Percentiles rank a stretch among this genome's conserved stretches.
Evolutionary conservation across 1,284 basidiomycete species (phyloP).

Genomic region (Trametes polyzona): DNA sequence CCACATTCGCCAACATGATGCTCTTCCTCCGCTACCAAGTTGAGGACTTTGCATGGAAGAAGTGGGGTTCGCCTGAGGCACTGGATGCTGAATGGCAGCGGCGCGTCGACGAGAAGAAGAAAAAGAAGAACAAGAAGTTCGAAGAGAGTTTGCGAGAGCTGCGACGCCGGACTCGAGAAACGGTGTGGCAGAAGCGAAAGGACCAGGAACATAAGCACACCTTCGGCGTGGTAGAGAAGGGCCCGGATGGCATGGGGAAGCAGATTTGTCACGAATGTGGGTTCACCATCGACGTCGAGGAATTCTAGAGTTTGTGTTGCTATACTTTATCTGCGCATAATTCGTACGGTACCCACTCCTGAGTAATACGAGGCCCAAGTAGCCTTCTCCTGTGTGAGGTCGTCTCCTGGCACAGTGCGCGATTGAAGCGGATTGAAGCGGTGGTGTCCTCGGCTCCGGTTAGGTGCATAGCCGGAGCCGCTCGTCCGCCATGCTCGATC

Average conservation of each 20-base stretch:
- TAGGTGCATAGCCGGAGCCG: constrained; percentile 2
- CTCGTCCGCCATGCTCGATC: not conserved
- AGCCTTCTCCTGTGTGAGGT: too few relatives aligned
- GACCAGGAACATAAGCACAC: constrained; percentile 89
- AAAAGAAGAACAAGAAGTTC: constrained; percentile 93
- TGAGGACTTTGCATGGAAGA: constrained; percentile 96
- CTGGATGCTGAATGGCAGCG: constrained; percentile 89
- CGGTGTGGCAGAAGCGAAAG: constrained; percentile 85
- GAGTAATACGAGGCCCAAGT: too few relatives aligned
- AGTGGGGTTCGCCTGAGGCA: constrained; percentile 95
- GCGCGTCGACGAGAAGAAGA: constrained; percentile 83
- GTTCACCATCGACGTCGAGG: constrained; percentile 86
- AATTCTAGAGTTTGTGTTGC: constrained; percentile 52
- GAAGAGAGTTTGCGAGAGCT: constrained; percentile 85
- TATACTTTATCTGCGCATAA: not conserved
- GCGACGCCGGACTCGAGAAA: constrained; percentile 84
- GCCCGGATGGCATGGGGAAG: constrained; percentile 55
- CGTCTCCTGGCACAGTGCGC: too few relatives aligned
- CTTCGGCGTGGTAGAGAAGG: constrained; percentile 65
- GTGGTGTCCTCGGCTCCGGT: constrained; percentile 3
- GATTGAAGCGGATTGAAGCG: too few relatives aligned
- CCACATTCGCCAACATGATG: constrained; percentile 99
- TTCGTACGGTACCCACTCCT: too few relatives aligned
- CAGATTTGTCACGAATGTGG: constrained; percentile 88
- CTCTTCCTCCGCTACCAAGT: constrained; percentile 94